Evolutionary conservation across 805 yeast genomes (phyloP).

Genomic region (Tetrapisispora namnaoensis): DNA sequence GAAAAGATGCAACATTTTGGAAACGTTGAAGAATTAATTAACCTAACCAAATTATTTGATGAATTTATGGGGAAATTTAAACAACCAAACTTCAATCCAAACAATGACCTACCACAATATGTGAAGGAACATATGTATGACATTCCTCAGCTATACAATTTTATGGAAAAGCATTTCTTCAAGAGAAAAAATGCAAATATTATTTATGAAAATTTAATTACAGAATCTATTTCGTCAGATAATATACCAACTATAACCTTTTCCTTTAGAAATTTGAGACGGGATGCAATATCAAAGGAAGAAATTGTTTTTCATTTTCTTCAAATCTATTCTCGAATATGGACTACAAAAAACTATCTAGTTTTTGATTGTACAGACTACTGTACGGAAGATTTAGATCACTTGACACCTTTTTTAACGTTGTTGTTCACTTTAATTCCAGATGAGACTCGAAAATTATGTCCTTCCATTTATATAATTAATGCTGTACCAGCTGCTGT

Average conservation of each 20-base stretch:
- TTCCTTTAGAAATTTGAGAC: constrained; percentile 28
- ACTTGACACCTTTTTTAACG: constrained; percentile 14
- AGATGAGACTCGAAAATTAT: constrained; percentile 39
- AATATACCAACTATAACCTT: constrained; percentile 52
- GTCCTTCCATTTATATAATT: constrained; percentile 43
- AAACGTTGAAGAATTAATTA: constrained; percentile 36
- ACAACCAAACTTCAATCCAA: constrained; percentile 46
- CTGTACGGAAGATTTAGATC: constrained; percentile 19
- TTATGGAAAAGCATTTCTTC: constrained; percentile 58
- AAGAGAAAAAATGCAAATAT: constrained; percentile 36
- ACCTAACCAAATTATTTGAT: constrained; percentile 32
- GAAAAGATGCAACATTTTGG: constrained; percentile 9
- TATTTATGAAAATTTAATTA: constrained; percentile 35
- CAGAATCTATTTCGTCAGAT: constrained; percentile 58
- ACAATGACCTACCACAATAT: constrained; percentile 46
- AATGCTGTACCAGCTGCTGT: constrained; percentile 29
- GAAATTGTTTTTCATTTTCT: constrained; percentile 48
- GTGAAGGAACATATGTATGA: constrained; percentile 41
- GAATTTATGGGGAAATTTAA: constrained; percentile 41
- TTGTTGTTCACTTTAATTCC: constrained; percentile 42
- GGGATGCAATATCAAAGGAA: constrained; percentile 39
- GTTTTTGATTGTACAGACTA: constrained; percentile 65
- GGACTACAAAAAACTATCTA: constrained; percentile 57
- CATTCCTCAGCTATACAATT: constrained; percentile 52
- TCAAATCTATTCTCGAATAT: constrained; percentile 57